These are phyloP conservation scores for Nicotiana noctiflora DNA, from an alignment of 257 asterid genomes.

Conservation along the genomic window DNA sequence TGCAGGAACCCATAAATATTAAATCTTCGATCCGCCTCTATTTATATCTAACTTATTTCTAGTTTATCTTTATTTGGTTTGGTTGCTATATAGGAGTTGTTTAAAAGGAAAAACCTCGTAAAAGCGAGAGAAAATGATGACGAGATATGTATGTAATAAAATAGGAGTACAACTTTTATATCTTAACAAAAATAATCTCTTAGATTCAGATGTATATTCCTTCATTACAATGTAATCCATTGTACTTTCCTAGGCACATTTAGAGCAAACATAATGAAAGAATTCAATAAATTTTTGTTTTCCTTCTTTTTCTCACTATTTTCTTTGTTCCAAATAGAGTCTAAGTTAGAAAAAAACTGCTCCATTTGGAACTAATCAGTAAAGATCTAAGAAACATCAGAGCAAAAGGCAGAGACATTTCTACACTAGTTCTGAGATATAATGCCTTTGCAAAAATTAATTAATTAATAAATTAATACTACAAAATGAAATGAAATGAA, in stretches of 20 bases:
- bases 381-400: neutral
- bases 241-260: neutral
- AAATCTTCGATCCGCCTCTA: too few relatives aligned
- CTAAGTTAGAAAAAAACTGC: neutral
- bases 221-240: neutral
- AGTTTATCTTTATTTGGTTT: neutral
- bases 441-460: neutral
- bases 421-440: neutral
- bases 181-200: neutral
- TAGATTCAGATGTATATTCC: neutral
- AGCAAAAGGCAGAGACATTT: neutral
- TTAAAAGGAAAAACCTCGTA: neutral
- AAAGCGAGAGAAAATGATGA: neutral
- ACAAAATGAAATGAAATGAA: slow-evolving; percentile 1
- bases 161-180: neutral
- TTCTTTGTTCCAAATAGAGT: neutral
- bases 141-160: neutral
- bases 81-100: neutral
- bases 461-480: neutral
- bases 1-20: too few relatives aligned
- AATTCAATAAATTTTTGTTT: neutral
- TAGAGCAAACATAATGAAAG: slow-evolving; percentile 2
- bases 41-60: too few relatives aligned
- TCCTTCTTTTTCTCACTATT: neutral
- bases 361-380: neutral